phyloP scores from a whole-genome alignment of 2,329 filamentous ascomycete genomes.

The Colletotrichum simmondsii region DNA sequence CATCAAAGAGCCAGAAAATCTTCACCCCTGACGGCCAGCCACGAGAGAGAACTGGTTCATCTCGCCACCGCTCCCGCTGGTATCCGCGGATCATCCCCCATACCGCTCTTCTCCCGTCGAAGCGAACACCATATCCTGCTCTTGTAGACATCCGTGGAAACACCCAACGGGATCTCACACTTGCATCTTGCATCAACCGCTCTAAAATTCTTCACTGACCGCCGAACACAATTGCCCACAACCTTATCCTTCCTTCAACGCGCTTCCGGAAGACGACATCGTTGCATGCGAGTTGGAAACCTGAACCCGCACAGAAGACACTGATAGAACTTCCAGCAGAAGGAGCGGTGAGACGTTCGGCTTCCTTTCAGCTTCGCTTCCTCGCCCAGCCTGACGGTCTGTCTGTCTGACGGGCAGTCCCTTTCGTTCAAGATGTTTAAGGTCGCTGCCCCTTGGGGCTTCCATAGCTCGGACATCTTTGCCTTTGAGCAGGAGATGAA shows the following conservation, averaged over 20 bases:
- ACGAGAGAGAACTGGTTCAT: constrained; percentile 27
- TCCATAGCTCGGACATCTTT: constrained; percentile 30
- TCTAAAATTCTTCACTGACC: constrained; percentile 27
- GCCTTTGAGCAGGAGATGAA: constrained; percentile 29
- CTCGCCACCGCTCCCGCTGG: constrained; percentile 29
- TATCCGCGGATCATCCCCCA: constrained; percentile 24
- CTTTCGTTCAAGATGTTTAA: constrained; percentile 31
- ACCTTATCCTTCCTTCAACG: constrained; percentile 13
- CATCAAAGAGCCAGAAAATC: neutral
- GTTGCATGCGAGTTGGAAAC: constrained; percentile 22
- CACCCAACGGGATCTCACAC: constrained; percentile 22
- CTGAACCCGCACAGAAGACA: constrained; percentile 1
- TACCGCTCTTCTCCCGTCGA: constrained; percentile 26
- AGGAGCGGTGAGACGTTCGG: constrained; percentile 19
- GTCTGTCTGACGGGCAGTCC: neutral
- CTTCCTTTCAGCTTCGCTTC: neutral
- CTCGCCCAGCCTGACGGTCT: neutral
- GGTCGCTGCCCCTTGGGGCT: constrained; percentile 25
- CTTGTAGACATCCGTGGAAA: constrained; percentile 20
- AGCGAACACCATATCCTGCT: neutral
- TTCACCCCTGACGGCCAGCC: neutral
- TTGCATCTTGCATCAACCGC: constrained; percentile 8
- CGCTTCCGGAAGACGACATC: constrained; percentile 32
- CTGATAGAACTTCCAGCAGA: constrained; percentile 6
- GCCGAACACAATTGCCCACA: constrained; percentile 7